Evolutionary conservation across 2,329 filamentous ascomycete species (phyloP).

Genomic region (Alternaria rosae): DNA sequence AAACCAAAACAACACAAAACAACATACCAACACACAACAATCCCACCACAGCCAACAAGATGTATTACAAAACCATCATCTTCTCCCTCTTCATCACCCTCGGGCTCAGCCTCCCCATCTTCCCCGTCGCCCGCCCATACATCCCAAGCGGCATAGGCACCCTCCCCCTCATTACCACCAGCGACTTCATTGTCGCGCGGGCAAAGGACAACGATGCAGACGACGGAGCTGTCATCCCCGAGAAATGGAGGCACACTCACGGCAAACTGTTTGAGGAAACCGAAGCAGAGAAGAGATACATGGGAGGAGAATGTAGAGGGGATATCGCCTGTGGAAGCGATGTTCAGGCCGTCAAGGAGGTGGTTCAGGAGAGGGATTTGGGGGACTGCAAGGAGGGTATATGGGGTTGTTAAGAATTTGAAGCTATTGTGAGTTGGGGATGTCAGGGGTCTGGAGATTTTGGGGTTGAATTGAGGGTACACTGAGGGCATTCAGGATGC

Average conservation of each 20-base stretch:
- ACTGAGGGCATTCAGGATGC: not conserved
- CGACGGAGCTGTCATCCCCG: not conserved
- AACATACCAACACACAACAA: not conserved
- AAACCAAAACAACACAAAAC: not conserved
- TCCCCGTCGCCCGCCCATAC: not conserved
- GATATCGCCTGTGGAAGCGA: no score
- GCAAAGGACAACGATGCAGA: not conserved
- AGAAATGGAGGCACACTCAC: not conserved
- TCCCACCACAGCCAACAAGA: not conserved
- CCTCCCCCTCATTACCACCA: not conserved
- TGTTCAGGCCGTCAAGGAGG: no score
- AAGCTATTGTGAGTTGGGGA: not conserved
- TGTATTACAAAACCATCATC: not conserved
- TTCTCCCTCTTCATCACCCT: not conserved
- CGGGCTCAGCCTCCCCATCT: not conserved
- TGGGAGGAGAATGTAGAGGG: not conserved
- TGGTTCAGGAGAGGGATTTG: not conserved
- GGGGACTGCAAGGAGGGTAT: not conserved
- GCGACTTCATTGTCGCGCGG: not conserved
- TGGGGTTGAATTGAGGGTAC: no score
- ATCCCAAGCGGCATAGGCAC: not conserved
- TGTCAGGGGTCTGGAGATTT: not conserved
- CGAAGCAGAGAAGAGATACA: not conserved
- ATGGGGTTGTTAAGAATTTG: not conserved
- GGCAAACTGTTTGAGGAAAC: not conserved